Evolutionary conservation across 164 flowering plant species (phyloP).

Genomic region (Vitis riparia): DNA sequence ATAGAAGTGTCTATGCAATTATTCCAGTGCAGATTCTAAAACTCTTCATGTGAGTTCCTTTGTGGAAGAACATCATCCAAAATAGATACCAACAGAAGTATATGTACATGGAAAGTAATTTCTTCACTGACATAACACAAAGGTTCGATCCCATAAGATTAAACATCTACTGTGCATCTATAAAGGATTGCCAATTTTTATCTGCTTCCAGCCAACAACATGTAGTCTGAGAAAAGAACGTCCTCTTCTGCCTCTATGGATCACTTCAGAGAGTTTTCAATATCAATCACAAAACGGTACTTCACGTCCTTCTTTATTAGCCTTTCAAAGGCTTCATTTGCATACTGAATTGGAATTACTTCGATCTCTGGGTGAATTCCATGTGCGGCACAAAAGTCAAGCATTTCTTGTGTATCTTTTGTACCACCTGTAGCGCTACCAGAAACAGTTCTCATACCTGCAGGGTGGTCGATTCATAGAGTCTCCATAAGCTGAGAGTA

Average conservation of each 20-base stretch:
- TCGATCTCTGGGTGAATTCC: constrained; percentile 75
- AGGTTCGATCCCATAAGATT: too few species aligned
- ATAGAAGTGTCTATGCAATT: too few species aligned
- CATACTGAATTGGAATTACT: constrained; percentile 67
- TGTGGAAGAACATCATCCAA: too few species aligned
- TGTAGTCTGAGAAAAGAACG: not conserved
- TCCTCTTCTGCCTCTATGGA: not conserved
- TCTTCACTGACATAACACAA: too few species aligned
- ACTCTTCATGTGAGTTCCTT: too few species aligned
- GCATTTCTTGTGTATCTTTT: constrained; percentile 74
- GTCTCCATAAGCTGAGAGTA: not conserved
- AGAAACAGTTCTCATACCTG: constrained; percentile 63
- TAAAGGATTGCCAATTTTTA: too few species aligned
- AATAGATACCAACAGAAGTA: too few species aligned
- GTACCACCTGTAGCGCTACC: constrained; percentile 85
- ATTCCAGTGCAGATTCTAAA: too few species aligned
- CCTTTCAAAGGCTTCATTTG: constrained; percentile 87
- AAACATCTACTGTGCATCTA: too few species aligned
- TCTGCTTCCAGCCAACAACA: too few species aligned
- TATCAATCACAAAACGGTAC: constrained; percentile 86
- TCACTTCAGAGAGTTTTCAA: constrained; percentile 70
- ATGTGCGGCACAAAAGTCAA: constrained; percentile 77
- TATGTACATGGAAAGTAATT: too few species aligned
- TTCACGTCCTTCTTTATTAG: constrained; percentile 72
- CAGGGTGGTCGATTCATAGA: constrained; percentile 6